Conservation (phyloP, 1,284 basidiomycete genomes). For the Apiotrichum montevideense region DNA sequence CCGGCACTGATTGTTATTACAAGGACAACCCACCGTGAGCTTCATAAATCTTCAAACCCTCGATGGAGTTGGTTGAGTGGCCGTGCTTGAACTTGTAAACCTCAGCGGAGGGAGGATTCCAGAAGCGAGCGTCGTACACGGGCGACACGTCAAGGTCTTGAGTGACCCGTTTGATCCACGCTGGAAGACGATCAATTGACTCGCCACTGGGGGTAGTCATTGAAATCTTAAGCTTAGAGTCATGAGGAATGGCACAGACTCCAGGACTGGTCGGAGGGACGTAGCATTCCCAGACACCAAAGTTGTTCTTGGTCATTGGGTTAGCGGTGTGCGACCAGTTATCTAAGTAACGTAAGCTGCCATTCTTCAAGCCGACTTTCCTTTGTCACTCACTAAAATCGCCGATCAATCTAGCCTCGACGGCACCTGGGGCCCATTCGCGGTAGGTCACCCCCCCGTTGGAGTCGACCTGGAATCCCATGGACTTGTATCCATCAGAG, state of each 20-base stretch:
- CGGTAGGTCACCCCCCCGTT: constrained; percentile 73
- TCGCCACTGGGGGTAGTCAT: constrained; percentile 70
- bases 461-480: constrained; percentile 69
- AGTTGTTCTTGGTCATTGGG: constrained; percentile 78
- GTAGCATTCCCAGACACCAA: constrained; percentile 85
- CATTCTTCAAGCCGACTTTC: too few relatives aligned
- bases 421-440: constrained; percentile 93
- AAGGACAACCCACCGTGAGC: constrained; percentile 59
- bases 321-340: constrained; percentile 78
- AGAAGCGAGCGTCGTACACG: constrained; percentile 94
- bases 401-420: constrained; percentile 76
- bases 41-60: constrained; percentile 82
- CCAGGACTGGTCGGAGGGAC: constrained; percentile 66
- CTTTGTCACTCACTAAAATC: constrained; percentile 76
- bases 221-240: constrained; percentile 91
- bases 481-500: constrained; percentile 76
- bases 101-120: constrained; percentile 76
- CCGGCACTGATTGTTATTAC: background rate
- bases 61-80: constrained; percentile 35
- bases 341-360: constrained; percentile 52
- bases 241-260: constrained; percentile 79
- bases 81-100: constrained; percentile 76
- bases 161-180: constrained; percentile 92
- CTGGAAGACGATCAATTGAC: constrained; percentile 82
- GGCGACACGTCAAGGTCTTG: constrained; percentile 87